phyloP scores from a whole-genome alignment of 2,329 filamentous ascomycete species.

The Gaeumannomyces sp. region DNA sequence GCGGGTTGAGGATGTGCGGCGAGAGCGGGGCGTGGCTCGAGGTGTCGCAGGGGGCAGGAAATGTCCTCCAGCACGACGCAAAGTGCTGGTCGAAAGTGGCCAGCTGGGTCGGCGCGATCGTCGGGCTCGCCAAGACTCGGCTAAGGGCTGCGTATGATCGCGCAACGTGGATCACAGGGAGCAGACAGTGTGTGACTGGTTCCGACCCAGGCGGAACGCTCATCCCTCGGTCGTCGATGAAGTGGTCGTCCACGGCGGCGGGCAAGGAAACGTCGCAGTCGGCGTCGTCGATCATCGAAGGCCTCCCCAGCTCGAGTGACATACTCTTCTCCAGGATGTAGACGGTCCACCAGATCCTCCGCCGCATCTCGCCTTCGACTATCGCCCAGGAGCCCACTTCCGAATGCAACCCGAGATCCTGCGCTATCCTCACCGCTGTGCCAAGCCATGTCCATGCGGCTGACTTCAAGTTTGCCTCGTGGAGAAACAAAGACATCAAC shows the following conservation, averaged over 20 bases:
- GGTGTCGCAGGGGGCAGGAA: slow-evolving; percentile 69
- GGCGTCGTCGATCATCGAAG: slow-evolving; percentile 75
- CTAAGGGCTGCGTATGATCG: slow-evolving; percentile 69
- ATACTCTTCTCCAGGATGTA: slow-evolving; percentile 83
- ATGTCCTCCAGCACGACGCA: slow-evolving; percentile 63
- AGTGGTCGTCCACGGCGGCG: slow-evolving; percentile 73
- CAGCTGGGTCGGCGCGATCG: slow-evolving; percentile 61
- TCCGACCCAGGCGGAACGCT: slow-evolving; percentile 44
- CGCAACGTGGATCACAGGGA: slow-evolving; percentile 76
- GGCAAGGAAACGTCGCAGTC: slow-evolving; percentile 84
- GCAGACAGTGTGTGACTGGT: slow-evolving; percentile 62
- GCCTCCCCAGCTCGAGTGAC: slow-evolving; percentile 73
- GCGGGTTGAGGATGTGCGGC: slow-evolving; percentile 65
- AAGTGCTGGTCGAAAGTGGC: slow-evolving; percentile 80
- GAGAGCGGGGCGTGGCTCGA: slow-evolving; percentile 60
- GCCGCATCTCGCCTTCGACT: slow-evolving; percentile 78
- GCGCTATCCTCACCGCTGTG: slow-evolving; percentile 69
- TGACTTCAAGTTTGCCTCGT: slow-evolving; percentile 80
- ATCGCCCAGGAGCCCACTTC: slow-evolving; percentile 68
- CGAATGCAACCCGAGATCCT: slow-evolving; percentile 75
- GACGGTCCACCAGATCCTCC: slow-evolving; percentile 88
- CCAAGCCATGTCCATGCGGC: slow-evolving; percentile 84
- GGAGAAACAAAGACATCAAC: slow-evolving; percentile 70
- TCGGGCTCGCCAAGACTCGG: slow-evolving; percentile 61
- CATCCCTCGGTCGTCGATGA: slow-evolving; percentile 55